Evolutionary conservation across 208 protist species (phyloP).

Genomic region (Trypanosoma lewisi): DNA sequence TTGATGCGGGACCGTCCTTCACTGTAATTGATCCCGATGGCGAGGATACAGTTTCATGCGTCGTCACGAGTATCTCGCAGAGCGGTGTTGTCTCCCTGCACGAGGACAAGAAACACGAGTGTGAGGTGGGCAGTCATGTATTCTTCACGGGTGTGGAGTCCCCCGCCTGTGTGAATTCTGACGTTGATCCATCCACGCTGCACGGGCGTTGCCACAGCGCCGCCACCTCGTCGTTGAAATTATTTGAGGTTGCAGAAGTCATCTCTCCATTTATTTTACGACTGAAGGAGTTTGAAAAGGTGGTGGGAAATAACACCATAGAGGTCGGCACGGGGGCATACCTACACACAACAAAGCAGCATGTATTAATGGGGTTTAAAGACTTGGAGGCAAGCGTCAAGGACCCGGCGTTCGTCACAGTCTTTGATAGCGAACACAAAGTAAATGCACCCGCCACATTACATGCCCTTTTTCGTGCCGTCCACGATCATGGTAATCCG

Average conservation of each 20-base stretch:
- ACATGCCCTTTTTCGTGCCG: constrained; percentile 77
- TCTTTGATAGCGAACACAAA: constrained; percentile 89
- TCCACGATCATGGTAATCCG: constrained; percentile 31
- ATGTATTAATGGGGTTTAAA: constrained; percentile 48
- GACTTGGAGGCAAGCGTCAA: constrained; percentile 51
- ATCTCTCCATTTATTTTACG: constrained; percentile 70
- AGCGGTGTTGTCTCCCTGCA: constrained; percentile 81
- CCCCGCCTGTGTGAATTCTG: constrained; percentile 47
- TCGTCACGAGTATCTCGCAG: constrained; percentile 65
- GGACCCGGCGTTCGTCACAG: constrained; percentile 52
- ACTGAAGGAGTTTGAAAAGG: constrained; percentile 38
- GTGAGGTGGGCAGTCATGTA: constrained; percentile 73
- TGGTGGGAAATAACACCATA: constrained; percentile 20
- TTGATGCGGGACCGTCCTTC: constrained; percentile 67
- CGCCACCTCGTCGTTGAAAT: constrained; percentile 29
- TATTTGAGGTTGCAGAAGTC: constrained; percentile 74
- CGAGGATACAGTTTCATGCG: constrained; percentile 78
- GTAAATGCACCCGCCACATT: constrained; percentile 51
- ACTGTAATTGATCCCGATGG: constrained; percentile 80
- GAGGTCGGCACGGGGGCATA: constrained; percentile 73
- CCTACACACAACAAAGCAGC: constrained; percentile 90
- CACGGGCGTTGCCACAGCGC: constrained; percentile 2
- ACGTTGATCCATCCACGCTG: constrained; percentile 16
- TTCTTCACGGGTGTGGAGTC: constrained; percentile 74
- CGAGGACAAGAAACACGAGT: constrained; percentile 88